Evolutionary conservation across 371 early-diverging fungal species (phyloP).

Genomic region (Haplosporangium sp.): DNA sequence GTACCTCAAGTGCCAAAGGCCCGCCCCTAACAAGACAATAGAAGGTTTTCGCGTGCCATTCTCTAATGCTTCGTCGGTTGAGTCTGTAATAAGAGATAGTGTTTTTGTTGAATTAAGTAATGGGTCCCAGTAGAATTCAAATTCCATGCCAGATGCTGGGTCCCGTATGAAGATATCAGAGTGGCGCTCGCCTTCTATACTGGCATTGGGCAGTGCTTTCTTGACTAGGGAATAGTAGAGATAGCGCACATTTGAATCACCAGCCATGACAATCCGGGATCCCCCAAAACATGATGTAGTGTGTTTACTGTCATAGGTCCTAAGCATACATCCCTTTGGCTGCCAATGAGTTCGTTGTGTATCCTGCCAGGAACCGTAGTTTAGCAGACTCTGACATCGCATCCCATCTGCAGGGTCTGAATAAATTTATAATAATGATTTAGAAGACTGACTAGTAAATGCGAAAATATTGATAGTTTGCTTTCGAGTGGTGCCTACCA

Average conservation of each 20-base stretch:
- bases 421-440: background rate
- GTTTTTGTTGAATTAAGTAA: conserved; percentile 66
- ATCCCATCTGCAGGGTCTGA: conserved; percentile 59
- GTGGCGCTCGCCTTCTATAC: conserved; percentile 55
- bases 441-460: background rate
- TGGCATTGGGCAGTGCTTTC: conserved; percentile 54
- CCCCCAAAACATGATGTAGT: conserved; percentile 60
- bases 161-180: conserved; percentile 53
- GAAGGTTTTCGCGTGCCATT: conserved; percentile 47
- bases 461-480: background rate
- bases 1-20: conserved; percentile 71
- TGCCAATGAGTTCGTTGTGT: conserved; percentile 62
- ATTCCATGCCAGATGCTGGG: conserved; percentile 44
- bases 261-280: conserved; percentile 68
- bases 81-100: conserved; percentile 35
- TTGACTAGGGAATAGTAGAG: conserved; percentile 68
- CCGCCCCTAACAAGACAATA: conserved; percentile 67
- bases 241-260: conserved; percentile 76
- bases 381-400: conserved; percentile 61
- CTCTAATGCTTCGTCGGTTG: background rate
- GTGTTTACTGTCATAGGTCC: conserved; percentile 60
- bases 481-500: conserved; percentile 12
- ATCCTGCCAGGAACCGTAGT: conserved; percentile 61
- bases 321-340: conserved; percentile 71
- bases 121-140: conserved; percentile 79